Percentiles rank a stretch among this genome's conserved stretches.
phyloP scores from a whole-genome alignment of 2,329 filamentous ascomycete species.

The Tolypocladium nubicola region DNA sequence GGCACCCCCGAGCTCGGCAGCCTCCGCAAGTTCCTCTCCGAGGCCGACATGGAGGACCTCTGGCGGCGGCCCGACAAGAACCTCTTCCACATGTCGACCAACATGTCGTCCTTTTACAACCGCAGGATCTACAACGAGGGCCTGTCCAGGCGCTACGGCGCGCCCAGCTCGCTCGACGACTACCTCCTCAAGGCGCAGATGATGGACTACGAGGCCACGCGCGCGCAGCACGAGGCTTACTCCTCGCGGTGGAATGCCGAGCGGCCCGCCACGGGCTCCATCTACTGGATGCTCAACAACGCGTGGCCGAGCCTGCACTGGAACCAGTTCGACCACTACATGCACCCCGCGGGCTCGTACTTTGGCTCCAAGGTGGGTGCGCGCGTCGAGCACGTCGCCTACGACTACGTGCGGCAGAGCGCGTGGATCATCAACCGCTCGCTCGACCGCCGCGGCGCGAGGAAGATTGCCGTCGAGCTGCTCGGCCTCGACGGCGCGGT shows the following conservation, averaged over 20 bases:
- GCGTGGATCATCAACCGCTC: conserved; percentile 47
- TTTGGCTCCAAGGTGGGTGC: conserved; percentile 45
- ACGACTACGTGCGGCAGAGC: conserved; percentile 35
- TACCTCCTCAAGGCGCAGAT: conserved; percentile 51
- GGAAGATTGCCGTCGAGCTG: conserved; percentile 37
- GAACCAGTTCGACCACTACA: conserved; percentile 54
- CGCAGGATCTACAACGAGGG: conserved; percentile 48
- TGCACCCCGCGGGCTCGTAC: conserved; percentile 46
- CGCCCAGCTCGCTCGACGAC: conserved; percentile 39
- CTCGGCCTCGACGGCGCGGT: conserved; percentile 35
- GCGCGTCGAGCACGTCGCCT: conserved; percentile 42
- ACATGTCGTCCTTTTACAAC: conserved; percentile 42
- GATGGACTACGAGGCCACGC: conserved; percentile 53
- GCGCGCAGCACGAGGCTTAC: conserved; percentile 48
- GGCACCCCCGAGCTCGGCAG: conserved; percentile 49
- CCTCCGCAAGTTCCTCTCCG: conserved; percentile 41
- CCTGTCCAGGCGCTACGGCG: conserved; percentile 39
- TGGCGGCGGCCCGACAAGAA: conserved; percentile 43
- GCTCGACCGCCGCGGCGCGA: conserved; percentile 22
- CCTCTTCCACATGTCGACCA: conserved; percentile 50
- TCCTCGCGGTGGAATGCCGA: conserved; percentile 35
- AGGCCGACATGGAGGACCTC: conserved; percentile 39
- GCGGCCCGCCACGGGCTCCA: conserved; percentile 45
- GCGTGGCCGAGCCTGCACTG: conserved; percentile 57
- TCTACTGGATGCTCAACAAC: conserved; percentile 60